Conservation (phyloP, 2,329 filamentous ascomycete genomes). For the Teratosphaeria viscida region DNA sequence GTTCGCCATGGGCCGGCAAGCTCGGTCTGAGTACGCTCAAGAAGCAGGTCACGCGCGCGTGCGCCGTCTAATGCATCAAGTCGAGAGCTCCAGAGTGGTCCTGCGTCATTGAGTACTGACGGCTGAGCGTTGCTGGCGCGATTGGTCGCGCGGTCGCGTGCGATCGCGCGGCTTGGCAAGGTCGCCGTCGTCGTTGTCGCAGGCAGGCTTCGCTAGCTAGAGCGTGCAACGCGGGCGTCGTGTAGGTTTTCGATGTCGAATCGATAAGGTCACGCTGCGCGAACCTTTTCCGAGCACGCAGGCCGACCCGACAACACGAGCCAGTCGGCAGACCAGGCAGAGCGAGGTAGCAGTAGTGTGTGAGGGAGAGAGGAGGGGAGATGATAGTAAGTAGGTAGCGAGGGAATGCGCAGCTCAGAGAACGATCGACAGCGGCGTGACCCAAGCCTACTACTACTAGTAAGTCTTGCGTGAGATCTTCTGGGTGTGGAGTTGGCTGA, state of each 20-base stretch:
- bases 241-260: not conserved
- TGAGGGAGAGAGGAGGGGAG: not conserved
- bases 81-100: not conserved
- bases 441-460: not conserved
- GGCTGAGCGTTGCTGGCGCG: not conserved
- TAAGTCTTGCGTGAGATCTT: not conserved
- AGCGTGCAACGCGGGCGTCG: not conserved
- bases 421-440: not conserved
- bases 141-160: not conserved
- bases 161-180: not conserved
- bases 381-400: not conserved
- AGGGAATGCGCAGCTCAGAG: not conserved
- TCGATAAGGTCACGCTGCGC: not conserved
- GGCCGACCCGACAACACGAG: too few relatives aligned
- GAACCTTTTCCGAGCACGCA: not conserved
- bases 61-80: not conserved
- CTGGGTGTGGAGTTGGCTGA: not conserved
- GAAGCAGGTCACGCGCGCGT: not conserved
- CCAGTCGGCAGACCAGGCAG: not conserved
- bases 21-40: not conserved
- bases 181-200: not conserved
- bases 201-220: not conserved
- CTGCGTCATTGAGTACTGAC: not conserved
- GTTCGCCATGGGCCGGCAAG: conserved; percentile 28
- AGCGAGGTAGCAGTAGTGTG: too few relatives aligned